Evolutionary conservation across 192 early-diverging fungal genomes (phyloP), one percentile per base, ranked within the genome.

Genomic region (Backusella macrospora): DNA sequence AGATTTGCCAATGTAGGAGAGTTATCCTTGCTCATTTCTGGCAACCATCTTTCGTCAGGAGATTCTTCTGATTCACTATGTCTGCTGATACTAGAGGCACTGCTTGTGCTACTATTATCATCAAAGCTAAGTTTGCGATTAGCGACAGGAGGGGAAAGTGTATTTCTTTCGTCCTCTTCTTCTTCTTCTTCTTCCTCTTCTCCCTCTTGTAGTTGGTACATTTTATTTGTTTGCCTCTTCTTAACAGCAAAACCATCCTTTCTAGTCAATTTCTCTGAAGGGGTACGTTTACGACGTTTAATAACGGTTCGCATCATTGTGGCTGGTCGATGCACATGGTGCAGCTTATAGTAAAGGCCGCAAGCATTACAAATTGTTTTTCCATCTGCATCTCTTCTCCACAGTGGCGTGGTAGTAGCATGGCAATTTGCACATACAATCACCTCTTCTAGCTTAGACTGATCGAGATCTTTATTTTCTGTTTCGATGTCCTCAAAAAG

Each of bases 351-450:
- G 78, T 97, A 96, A 47, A 97, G 84, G 0, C 96, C 96, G 73
- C 96, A 97, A 23, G 95, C 95, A 80, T 97, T 97, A 84, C 95
- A 96, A 59, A 94, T 89, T 37, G 86, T 79, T 29, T 92, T 88
- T 62, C 91, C 92, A 13, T 82, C 78, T n/a, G 77, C 76, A 76
- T 92, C 90, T 65, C 93, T 82, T 69, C 93, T 82, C 93, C 93
- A 95, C 1, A 94, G 81, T 3, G 93, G 92, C 3, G 94, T 90
- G 21, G 76, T 75, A 38, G 87, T 89, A 21, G 84, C 88, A 7
- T 85, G 83, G 73, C 94, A 95, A 81, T 94, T 94, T 76, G 85
- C 90, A 74, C 92, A 90, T 14, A 76, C 44, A 18, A 40, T 71
- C 5, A 14, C 55, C 14, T 71, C 70, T 9, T 71, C 70, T 2